phyloP scores from a whole-genome alignment of 1,139 yeast species.

The Blastobotrys raffinosifermentans region DNA sequence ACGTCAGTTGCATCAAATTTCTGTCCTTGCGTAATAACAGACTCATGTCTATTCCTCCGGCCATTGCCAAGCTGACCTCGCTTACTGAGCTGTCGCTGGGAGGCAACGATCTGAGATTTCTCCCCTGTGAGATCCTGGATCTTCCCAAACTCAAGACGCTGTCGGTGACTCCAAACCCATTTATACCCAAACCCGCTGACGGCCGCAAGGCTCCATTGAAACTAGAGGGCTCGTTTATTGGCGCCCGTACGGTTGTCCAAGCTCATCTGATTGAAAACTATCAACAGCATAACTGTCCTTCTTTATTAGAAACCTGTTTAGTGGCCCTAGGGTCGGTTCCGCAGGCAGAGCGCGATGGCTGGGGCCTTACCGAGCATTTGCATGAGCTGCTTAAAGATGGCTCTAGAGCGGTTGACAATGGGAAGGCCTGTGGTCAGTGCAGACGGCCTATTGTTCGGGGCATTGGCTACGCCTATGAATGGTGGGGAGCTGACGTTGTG shows the following conservation, averaged over 20 bases:
- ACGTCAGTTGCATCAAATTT: slow-evolving; percentile 46
- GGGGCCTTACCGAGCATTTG: slow-evolving; percentile 8
- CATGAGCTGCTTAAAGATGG: slow-evolving; percentile 26
- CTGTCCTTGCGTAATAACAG: slow-evolving; percentile 49
- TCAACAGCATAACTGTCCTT: background rate
- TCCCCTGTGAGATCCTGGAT: slow-evolving; percentile 51
- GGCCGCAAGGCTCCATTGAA: background rate
- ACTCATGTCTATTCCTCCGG: slow-evolving; percentile 47
- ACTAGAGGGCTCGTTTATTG: background rate
- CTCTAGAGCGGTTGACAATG: slow-evolving; percentile 35
- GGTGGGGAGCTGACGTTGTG: slow-evolving; percentile 43
- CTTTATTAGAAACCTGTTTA: slow-evolving; percentile 8
- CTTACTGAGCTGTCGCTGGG: slow-evolving; percentile 48
- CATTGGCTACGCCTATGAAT: slow-evolving; percentile 50
- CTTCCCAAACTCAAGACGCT: slow-evolving; percentile 41
- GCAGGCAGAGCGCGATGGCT: slow-evolving; percentile 3
- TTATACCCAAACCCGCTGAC: slow-evolving; percentile 14
- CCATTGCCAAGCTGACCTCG: slow-evolving; percentile 40
- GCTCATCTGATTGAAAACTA: background rate
- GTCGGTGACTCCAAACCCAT: slow-evolving; percentile 47
- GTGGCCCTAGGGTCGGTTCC: slow-evolving; percentile 5
- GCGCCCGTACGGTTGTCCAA: slow-evolving; percentile 9
- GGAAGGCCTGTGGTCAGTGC: slow-evolving; percentile 50
- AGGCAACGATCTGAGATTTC: slow-evolving; percentile 44
- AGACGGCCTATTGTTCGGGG: slow-evolving; percentile 41